Evolutionary conservation across 768 basidiomycete species (phyloP), one percentile per base, ranked within the genome.

Genomic region (Pisolithus marmoratus): DNA sequence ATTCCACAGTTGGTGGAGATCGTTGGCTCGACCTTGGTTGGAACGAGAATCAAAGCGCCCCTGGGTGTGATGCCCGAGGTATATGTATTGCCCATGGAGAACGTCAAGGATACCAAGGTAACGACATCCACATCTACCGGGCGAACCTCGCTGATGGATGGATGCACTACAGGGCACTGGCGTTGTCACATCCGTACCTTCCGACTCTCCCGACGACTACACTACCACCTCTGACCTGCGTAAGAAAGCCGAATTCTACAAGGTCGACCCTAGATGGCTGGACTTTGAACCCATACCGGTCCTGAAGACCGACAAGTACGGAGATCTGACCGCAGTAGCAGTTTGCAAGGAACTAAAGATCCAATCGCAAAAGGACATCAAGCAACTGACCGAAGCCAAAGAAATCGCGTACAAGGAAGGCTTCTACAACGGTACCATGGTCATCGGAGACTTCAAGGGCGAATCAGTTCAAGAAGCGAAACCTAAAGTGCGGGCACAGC

Each of bases 321-420:
- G 96, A 46, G 84, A 96, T 26, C 78, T 96, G 70, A 87, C 83
- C 17, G 95, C 95, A 5, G 83, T 87, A 2, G 81, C 84, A 3
- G 72, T 97, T 41, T 82, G 93, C 64, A 84, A 90, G 68, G 75
- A 91, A 70, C 66, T 98, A 55, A 97, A 98, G 75, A 94, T 99
- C 63, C 86, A 91, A 59, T 95, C 92, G 2, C 90, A 94, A 64
- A 94, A 94, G 69, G 96, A 99, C 63, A 78, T 77, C 42, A 94
- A 94, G 71, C 90, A 90, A 69, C 81, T 99, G 24, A 85, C 87
- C 4, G 94, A 97, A 66, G 96, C 96, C 47, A 99, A 99, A 71
- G 96, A 97, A 62, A 81, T 97, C 55, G 90, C 92, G 9, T 98
- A 98, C 74, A 98, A 96, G 72, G 95, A 97, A 69, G 96, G 96